A percentile compares a stretch with the other conserved stretches of the same genome.
These are phyloP conservation scores for Heterobasidion annosum DNA, from an alignment of 1,284 basidiomycete species.

Conservation along the genomic window DNA sequence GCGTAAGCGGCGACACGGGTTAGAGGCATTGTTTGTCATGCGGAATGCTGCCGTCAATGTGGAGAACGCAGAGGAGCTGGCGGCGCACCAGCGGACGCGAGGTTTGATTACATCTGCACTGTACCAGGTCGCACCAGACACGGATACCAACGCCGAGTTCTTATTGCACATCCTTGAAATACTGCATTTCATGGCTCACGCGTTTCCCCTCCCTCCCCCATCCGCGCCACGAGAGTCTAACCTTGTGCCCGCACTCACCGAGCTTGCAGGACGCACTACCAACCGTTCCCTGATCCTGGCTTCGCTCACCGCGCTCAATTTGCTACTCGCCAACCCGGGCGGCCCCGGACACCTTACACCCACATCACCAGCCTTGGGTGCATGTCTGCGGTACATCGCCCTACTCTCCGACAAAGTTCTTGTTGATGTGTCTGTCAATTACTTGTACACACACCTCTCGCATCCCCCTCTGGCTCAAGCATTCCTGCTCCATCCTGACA, in stretches of 20 bases:
- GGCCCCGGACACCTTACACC: constrained; percentile 46
- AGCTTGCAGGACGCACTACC: constrained; percentile 44
- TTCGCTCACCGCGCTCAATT: constrained; percentile 47
- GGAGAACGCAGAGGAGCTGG: constrained; percentile 53
- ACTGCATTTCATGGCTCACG: constrained; percentile 28
- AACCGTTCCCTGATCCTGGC: constrained; percentile 70
- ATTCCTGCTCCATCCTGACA: constrained; percentile 59
- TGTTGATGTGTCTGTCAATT: constrained; percentile 63
- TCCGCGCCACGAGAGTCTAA: constrained; percentile 17
- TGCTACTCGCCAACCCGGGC: constrained; percentile 50
- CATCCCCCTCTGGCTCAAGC: constrained; percentile 68
- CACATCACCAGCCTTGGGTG: constrained; percentile 47
- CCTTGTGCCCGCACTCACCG: constrained; percentile 20
- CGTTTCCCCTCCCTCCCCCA: constrained; percentile 19
- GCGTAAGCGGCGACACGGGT: constrained; percentile 51
- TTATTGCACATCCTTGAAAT: constrained; percentile 61
- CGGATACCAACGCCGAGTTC: constrained; percentile 61
- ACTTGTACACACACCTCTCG: constrained; percentile 68
- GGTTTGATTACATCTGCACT: constrained; percentile 52
- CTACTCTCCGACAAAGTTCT: constrained; percentile 62
- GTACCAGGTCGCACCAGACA: constrained; percentile 40
- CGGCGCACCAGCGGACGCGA: constrained; percentile 45
- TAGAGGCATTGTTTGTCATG: constrained; percentile 70
- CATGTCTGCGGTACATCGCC: constrained; percentile 65
- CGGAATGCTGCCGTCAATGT: constrained; percentile 68